Evolutionary conservation across 2,329 filamentous ascomycete species (phyloP).

Genomic region (Beauveria pseudobassiana): DNA sequence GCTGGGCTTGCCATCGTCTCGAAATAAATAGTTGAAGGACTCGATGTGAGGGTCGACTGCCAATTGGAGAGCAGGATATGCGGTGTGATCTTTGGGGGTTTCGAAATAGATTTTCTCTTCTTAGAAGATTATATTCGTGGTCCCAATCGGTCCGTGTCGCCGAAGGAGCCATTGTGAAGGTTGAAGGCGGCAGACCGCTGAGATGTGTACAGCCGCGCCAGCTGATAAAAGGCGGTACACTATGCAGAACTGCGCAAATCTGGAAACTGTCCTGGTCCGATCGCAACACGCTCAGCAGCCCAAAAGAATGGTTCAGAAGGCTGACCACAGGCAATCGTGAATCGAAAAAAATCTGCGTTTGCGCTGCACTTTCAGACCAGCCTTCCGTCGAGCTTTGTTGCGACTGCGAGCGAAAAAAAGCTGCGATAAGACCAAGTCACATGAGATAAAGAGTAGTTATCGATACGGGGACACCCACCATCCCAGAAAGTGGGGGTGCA

Average conservation of each 20-base stretch:
- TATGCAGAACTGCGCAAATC: neutral
- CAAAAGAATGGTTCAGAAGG: neutral
- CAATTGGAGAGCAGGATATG: conserved; percentile 77
- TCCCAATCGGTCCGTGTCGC: conserved; percentile 68
- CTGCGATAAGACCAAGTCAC: conserved; percentile 10
- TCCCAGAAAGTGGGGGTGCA: neutral
- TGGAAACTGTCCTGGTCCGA: neutral
- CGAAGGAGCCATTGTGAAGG: conserved; percentile 43
- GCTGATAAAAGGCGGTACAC: neutral
- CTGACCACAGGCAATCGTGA: neutral
- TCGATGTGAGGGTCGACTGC: conserved; percentile 91
- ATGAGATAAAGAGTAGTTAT: conserved; percentile 9
- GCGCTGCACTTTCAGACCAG: neutral
- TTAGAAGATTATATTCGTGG: conserved; percentile 75
- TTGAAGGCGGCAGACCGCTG: neutral
- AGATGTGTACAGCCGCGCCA: neutral
- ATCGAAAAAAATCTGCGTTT: neutral
- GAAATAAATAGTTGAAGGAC: conserved; percentile 89
- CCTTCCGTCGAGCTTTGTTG: neutral
- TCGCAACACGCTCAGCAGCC: neutral
- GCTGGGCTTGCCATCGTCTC: conserved; percentile 51
- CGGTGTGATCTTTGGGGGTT: conserved; percentile 81
- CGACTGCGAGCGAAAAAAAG: neutral
- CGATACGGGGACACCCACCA: neutral
- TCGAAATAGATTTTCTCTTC: conserved; percentile 80